Conservation (phyloP, 257 asterid species). For the Solanum tacnaense region DNA sequence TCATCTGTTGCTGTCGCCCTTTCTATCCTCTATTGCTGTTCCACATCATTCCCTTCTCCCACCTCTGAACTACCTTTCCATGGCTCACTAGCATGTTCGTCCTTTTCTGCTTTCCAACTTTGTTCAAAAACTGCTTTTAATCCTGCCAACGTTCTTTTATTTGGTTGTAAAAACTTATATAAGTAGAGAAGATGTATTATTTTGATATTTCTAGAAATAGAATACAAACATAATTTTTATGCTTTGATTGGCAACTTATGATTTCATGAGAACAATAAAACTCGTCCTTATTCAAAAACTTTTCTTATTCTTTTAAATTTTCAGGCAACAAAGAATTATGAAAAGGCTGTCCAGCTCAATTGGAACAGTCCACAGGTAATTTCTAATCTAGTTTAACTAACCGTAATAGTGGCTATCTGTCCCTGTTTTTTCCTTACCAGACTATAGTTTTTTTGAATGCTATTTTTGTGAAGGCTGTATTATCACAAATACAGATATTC, state of each 20-base stretch:
- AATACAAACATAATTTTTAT: not conserved
- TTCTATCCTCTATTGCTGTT: not conserved
- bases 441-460: not conserved
- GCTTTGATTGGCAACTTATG: not conserved
- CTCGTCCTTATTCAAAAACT: not conserved
- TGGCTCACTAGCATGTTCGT: not conserved
- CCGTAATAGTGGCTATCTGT: not conserved
- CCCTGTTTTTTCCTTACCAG: not conserved
- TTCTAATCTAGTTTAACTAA: conserved; percentile 4
- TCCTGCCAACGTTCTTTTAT: not conserved
- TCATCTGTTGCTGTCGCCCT: not conserved
- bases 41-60: not conserved
- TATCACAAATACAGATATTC: not conserved
- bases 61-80: not conserved
- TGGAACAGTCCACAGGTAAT: conserved; percentile 99
- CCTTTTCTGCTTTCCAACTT: not conserved
- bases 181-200: not conserved
- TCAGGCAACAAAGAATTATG: conserved; percentile 92
- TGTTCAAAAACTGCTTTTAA: not conserved
- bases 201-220: not conserved
- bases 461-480: not conserved
- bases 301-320: conserved; percentile 12
- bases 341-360: conserved; percentile 91
- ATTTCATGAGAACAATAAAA: not conserved
- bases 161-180: not conserved